Evolutionary conservation across 805 yeast species (phyloP), one percentile per base, ranked within the genome.

Genomic region (Metschnikowia amazonensis): DNA sequence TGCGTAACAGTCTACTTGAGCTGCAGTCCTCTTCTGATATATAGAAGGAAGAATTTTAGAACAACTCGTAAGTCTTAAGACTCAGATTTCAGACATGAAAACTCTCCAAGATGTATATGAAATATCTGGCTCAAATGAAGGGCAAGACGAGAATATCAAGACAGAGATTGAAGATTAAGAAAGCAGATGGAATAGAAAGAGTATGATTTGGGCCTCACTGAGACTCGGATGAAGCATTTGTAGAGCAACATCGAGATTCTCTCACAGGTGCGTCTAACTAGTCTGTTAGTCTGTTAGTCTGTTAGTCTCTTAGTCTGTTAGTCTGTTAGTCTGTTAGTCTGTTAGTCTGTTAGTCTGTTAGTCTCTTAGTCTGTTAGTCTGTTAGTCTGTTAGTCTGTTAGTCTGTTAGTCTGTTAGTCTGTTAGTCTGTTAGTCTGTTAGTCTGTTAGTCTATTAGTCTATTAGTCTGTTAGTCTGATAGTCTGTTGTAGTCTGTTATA

Each of bases 131-230:
- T 3, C 31, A 13, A 17, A 20, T 8, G 18, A 18, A 3, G 17
- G 7, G 8, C 25, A 28, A 30, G 21, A 5, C 29, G 28, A 29
- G 16, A 30, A 11, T 10, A 29, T 30, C 9, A 13, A 33, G 10
- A 48, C 45, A 18, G 54, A 57, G 32, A 23, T 51, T 7, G 24
- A 36, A 3, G 27, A 31, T 16, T 51, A 11, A 44, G 42, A 56
- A 50, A 23, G 55, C 64, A 35, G 48, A 51, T 39, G 16, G 36
- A 46, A 34, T 25, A 43, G 25, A 43, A 57, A 44, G 24, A 52
- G 46, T 25, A 50, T 7, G 59, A 56, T 17, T 33, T 60, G 4
- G 50, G 47, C 6, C 27, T 44, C 2, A 27, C 52, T 6, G 48
- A 46, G 10, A 43, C 43, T 3, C 50, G 59, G 27, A 42, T 57